Base-by-base conservation (phyloP, 495 filamentous ascomycete species). In the Lophiotrema nucula region DNA sequence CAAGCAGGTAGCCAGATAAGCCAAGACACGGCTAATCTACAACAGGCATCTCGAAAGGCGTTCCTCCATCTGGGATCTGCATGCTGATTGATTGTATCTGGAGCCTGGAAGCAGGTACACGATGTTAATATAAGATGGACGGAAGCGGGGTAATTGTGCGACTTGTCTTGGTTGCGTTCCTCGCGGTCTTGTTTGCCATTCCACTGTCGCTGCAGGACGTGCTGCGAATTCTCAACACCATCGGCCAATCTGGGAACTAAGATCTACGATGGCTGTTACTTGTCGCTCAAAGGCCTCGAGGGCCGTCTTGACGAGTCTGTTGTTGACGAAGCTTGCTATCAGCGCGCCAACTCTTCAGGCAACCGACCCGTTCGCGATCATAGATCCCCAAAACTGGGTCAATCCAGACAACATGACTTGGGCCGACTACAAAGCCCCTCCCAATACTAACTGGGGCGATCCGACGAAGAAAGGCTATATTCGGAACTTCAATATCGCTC, bases 361-460 rank as follows among this genome's bases (percentile, higher is more conserved):
- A 8, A 8, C 37, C 3, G 69, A 72, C 44, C 69, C 71, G n/a
- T 75, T 73, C 56, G 61, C 66, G 15, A 53, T 72, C 11, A 58
- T 73, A n/a, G 70, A 73, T 51, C 66, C 64, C 33, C 73, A 75
- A 58, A 67, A 71, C 24, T 50, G 70, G 67, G 71, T 73, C 8
- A 72, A 74, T 55, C 73, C 73, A 3, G 73, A 73, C 44, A 70
- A 72, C 53, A 76, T 76, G 72, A 76, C 73, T 12, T 74, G 72
- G 72, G 66, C 31, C 21, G 73, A 76, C 54, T 76, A 65, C 65
- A 63, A 60, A 16, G 41, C 47, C 3, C 69, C 69, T 0, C 73
- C 73, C 0, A 65, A 67, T 0, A 73, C 71, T 25, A 67, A 61
- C 1, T 76, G 72, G 72, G 56, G 58, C 4, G 71, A 74, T 44